Base-by-base conservation (phyloP, 2,329 filamentous ascomycete genomes). In the Aspergillus clavatus region DNA sequence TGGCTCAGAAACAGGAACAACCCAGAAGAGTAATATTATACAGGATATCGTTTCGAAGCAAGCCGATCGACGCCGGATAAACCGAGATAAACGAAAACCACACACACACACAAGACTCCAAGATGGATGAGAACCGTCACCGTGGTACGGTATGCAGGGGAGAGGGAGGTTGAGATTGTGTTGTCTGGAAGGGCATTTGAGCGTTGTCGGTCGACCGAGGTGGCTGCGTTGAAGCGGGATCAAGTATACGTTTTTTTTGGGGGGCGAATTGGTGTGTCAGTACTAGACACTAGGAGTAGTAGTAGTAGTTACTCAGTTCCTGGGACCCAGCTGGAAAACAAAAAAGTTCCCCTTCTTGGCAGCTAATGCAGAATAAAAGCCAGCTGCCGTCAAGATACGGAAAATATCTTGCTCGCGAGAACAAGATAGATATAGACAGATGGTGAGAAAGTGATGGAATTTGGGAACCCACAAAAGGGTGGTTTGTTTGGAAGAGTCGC, bases 151-250 rank as follows among this genome's bases (percentile, higher is more conserved):
- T 59, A 60, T 65, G 60, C 52, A 67, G 64, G 63, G 66, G 65
- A 62, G 68, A 63, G 56, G 64, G 65, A 60, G 61, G 57, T 60
- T 57, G 60, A 55, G 53, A 57, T 51, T 63, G 59, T 58, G 60
- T 66, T 56, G 63, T 61, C 60, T 59, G 62, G 61, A 58, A 57
- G 67, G 65, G 67, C 69, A 72, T 72, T 72, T 70, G 68, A 69
- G 67, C 68, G 66, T 67, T 42, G 57, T 58, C 53, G 52, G 51
- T 51, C 44, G 45, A 57, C 48, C 56, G 52, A 51, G 33, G 45
- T 41, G 41, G 44, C 40, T 36, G 48, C 28, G 35, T 27, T 38
- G 14, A 38, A 35, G 16, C 39, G 31, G 24, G 37, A 29, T 27
- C 33, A 40, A 49, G 43, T 53, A 57, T 58, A 54, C 54, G 7